Evolutionary conservation across 2,329 filamentous ascomycete genomes (phyloP), one percentile per base, ranked within the genome.

Genomic region (Pezicula radicicola): DNA sequence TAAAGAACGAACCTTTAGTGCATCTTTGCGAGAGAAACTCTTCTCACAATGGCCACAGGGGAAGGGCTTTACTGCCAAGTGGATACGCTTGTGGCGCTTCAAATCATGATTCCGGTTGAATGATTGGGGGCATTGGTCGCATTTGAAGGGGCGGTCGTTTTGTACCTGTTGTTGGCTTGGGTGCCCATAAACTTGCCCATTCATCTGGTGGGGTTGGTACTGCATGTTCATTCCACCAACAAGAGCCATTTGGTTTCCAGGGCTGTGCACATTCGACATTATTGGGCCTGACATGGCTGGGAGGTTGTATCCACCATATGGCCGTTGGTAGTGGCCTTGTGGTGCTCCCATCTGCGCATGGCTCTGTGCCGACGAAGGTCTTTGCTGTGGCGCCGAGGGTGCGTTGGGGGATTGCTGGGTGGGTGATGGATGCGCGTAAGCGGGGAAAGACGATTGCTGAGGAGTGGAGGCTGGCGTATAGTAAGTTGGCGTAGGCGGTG

Each of bases 61-160:
- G 69, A 93, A 97, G 0, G 94, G 94, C 76, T 99, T 99, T 39
- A 97, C 90, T 0, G 91, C 89, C 52, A 97, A 72, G 70, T 99
- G 94, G 53, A 97, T 97, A 46, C 91, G 78, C 76, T 96, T 96
- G 70, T 99, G 94, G 48, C 94, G 82, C 73, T 99, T 99, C 62
- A 97, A 71, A 66, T 97, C 94, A 66, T 97, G 94, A 59, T 97
- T 97, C 4, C 94, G 80, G 69, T 96, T 97, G 74, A 99, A 99
- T 36, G 89, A 92, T 68, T 96, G 91, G 0, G 89, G 84, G 65
- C 94, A 99, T 66, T 89, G 81, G 61, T 97, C 91, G 68, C 94
- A 99, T 70, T 92, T 92, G 76, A 96, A 97, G 0, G 94, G 94
- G 5, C 93, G 84, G 61, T 97, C 93, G 51, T 88, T 86, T 27